phyloP scores from a whole-genome alignment of 176 grass and related monocot species.

The Eragrostis curvula region DNA sequence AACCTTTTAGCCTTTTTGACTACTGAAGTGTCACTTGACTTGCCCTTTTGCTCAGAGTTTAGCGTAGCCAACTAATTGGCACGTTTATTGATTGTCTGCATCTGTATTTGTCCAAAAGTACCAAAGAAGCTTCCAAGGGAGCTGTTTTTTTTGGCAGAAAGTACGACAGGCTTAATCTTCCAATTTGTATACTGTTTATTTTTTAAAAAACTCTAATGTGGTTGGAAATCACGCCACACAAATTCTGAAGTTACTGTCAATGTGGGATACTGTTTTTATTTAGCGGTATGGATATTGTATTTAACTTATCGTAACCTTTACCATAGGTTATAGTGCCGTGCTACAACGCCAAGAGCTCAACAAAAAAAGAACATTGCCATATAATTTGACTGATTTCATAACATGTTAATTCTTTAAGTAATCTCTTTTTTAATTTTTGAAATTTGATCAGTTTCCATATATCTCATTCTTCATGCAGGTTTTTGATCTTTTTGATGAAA shows the following conservation, averaged over 20 bases:
- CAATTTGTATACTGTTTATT: background rate
- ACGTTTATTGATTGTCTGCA: background rate
- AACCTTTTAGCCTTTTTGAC: background rate
- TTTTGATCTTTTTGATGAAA: slow-evolving; percentile 81
- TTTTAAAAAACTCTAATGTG: background rate
- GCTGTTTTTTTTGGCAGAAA: background rate
- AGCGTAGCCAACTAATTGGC: slow-evolving; percentile 8
- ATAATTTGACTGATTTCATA: too few species aligned
- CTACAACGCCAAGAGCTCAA: background rate
- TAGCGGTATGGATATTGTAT: background rate
- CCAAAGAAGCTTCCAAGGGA: background rate
- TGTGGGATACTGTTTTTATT: background rate
- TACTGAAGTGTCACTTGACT: background rate
- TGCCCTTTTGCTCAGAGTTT: slow-evolving; percentile 2
- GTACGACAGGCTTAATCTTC: background rate
- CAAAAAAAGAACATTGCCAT: too few species aligned
- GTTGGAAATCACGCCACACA: background rate
- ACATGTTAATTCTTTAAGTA: background rate
- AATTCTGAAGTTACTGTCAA: background rate
- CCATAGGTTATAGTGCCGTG: too few species aligned
- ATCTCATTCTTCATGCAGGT: slow-evolving; percentile 42
- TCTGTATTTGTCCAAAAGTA: slow-evolving; percentile 4
- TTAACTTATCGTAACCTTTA: background rate
- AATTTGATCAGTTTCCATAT: background rate
- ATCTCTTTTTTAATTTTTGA: slow-evolving; percentile 1